These are phyloP conservation scores for Coemansia sp. DNA, from an alignment of 192 early-diverging fungal species.

Conservation along the genomic window DNA sequence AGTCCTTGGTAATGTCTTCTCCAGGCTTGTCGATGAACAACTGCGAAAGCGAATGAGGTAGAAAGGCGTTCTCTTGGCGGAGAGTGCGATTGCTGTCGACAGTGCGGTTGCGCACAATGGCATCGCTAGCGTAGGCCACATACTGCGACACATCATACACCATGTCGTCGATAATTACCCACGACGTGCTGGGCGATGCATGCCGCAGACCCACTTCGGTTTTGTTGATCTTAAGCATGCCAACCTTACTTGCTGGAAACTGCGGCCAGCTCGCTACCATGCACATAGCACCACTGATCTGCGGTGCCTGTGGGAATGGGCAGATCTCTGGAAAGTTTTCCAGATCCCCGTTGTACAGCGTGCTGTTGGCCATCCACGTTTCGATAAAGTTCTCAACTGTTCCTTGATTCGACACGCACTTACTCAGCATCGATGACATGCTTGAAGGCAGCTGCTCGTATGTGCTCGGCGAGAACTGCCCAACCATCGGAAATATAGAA, in stretches of 20 bases:
- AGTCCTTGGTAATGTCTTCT: constrained; percentile 28
- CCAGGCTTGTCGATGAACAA: constrained; percentile 40
- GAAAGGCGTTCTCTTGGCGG: constrained; percentile 29
- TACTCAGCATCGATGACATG: constrained; percentile 14
- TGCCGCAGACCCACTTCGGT: constrained; percentile 21
- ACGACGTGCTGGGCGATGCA: constrained; percentile 28
- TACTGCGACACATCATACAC: constrained; percentile 46
- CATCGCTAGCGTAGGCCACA: constrained; percentile 29
- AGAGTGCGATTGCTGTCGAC: constrained; percentile 26
- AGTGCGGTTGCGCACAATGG: constrained; percentile 34
- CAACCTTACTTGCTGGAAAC: constrained; percentile 36
- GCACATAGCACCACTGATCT: constrained; percentile 37
- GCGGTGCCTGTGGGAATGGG: constrained; percentile 51
- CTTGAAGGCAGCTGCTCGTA: constrained; percentile 4
- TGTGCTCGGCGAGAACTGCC: constrained; percentile 23
- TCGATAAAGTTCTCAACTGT: constrained; percentile 22
- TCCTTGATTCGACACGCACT: constrained; percentile 23
- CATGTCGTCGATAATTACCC: constrained; percentile 35
- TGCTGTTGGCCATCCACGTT: constrained; percentile 30
- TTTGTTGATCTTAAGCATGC: constrained; percentile 35
- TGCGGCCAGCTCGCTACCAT: constrained; percentile 22
- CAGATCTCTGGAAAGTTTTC: constrained; percentile 29
- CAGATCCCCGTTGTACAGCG: constrained; percentile 16
- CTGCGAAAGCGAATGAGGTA: constrained; percentile 32
- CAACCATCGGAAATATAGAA: constrained; percentile 40